Percentiles rank a stretch among this genome's conserved stretches.
Conservation (phyloP, 2,329 filamentous ascomycete species). For the Aspergillus felis region DNA sequence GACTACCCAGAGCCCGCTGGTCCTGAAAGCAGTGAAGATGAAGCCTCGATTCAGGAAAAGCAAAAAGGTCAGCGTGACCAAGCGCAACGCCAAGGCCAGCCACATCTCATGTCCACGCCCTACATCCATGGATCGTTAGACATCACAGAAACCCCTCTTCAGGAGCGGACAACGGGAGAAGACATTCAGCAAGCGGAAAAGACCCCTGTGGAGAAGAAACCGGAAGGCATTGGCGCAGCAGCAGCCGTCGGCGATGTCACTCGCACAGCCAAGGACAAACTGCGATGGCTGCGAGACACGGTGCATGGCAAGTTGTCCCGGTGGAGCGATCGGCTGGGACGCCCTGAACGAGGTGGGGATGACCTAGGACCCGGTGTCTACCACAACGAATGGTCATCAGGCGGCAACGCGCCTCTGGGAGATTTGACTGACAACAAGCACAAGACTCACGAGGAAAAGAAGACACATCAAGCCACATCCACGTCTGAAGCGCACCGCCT, state of each 20-base stretch:
- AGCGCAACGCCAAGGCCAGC: constrained; percentile 5
- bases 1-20: neutral
- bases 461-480: constrained; percentile 18
- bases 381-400: constrained; percentile 25
- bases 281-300: neutral
- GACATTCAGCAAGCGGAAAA: constrained; percentile 1
- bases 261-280: neutral
- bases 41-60: constrained; percentile 3
- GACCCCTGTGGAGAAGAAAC: neutral
- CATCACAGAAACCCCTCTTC: constrained; percentile 20
- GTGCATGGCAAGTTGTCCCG: constrained; percentile 12
- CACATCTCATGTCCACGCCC: constrained; percentile 16
- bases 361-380: constrained; percentile 21
- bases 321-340: constrained; percentile 20
- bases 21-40: neutral
- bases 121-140: constrained; percentile 25
- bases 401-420: constrained; percentile 19
- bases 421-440: constrained; percentile 28
- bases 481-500: constrained; percentile 30
- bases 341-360: constrained; percentile 20
- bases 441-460: constrained; percentile 27
- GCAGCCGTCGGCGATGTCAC: neutral
- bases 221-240: neutral
- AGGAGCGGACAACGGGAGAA: constrained; percentile 3
- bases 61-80: constrained; percentile 9